phyloP scores from a whole-genome alignment of 2,329 filamentous ascomycete species.

The Sporothrix globosa region DNA sequence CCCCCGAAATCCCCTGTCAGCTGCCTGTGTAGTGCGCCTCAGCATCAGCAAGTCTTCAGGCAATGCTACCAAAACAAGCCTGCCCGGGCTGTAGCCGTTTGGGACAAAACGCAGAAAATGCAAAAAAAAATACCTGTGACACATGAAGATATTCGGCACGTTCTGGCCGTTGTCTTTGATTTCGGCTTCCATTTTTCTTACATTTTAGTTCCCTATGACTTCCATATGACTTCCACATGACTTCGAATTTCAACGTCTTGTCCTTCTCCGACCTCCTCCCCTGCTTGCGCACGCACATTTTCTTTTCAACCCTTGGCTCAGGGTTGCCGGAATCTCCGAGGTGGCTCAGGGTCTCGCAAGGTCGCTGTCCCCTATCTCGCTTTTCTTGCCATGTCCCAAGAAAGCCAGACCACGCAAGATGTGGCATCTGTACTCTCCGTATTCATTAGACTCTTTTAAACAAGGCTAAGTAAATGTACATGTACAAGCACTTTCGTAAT shows the following conservation, averaged over 20 bases:
- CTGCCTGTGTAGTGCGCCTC: slow-evolving; percentile 1
- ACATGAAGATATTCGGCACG: background rate
- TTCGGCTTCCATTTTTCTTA: background rate
- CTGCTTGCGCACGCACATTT: slow-evolving; percentile 14
- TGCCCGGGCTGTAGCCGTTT: background rate
- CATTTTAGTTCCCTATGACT: background rate
- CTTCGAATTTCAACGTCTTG: background rate
- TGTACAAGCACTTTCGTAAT: background rate
- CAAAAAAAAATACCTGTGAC: background rate
- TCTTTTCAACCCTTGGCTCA: background rate
- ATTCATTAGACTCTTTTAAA: background rate
- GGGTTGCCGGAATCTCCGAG: slow-evolving; percentile 9
- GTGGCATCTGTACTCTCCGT: background rate
- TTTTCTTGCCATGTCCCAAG: background rate
- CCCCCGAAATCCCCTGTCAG: background rate
- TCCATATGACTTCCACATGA: no score
- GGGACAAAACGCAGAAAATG: background rate
- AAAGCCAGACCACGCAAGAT: background rate
- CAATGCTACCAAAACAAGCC: background rate
- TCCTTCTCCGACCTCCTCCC: background rate
- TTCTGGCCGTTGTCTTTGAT: background rate
- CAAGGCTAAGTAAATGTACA: no score
- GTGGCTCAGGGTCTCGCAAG: background rate
- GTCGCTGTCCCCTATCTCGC: background rate
- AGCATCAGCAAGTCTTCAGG: background rate